Conservation (phyloP, 106 monocot species). For the Hemerocallis citrina region DNA sequence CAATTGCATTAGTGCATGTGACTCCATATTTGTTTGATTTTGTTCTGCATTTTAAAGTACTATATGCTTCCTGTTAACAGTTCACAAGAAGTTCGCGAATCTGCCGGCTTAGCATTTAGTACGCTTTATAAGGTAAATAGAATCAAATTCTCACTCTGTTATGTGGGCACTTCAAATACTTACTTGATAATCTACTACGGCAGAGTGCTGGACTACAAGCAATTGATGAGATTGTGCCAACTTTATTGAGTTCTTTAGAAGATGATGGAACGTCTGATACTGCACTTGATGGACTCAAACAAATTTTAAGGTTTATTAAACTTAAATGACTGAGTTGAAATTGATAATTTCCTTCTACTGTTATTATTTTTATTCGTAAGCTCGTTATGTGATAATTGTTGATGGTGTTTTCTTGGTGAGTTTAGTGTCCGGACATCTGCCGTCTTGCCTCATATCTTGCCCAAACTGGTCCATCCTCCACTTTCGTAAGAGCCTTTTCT, state of each 20-base stretch:
- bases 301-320: constrained; percentile 79
- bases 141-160: background rate
- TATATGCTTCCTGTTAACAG: constrained; percentile 20
- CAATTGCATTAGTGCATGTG: background rate
- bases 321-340: background rate
- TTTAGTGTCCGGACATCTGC: constrained; percentile 84
- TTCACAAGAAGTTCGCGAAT: constrained; percentile 84
- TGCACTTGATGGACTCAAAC: constrained; percentile 96
- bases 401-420: constrained; percentile 8
- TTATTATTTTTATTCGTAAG: background rate
- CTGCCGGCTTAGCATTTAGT: constrained; percentile 95
- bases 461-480: constrained; percentile 84
- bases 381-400: constrained; percentile 8
- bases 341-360: background rate
- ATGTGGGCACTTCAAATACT: background rate
- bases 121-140: constrained; percentile 95
- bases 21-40: background rate
- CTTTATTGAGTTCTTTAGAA: constrained; percentile 72
- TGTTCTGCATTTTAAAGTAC: background rate
- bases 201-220: constrained; percentile 99
- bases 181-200: constrained; percentile 10
- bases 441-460: constrained; percentile 97
- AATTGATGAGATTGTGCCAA: constrained; percentile 97
- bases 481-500: constrained; percentile 50
- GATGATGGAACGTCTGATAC: constrained; percentile 80